Percentiles rank a stretch among this genome's conserved stretches.
Evolutionary conservation across 2,329 filamentous ascomycete genomes (phyloP).

Genomic region (Alternaria sp.): DNA sequence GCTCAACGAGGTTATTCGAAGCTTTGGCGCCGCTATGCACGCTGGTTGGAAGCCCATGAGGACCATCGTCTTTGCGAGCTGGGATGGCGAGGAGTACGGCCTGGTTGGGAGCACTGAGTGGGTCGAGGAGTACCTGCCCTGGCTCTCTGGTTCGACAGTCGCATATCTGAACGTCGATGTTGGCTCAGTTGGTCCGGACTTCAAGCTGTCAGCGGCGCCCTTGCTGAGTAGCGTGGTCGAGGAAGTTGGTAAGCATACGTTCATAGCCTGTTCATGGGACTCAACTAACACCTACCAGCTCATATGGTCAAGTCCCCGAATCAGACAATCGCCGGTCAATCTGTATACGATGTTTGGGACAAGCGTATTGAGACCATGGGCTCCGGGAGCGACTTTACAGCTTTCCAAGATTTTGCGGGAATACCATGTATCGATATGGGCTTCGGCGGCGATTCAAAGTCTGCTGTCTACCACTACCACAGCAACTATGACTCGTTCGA

Average conservation of each 20-base stretch:
- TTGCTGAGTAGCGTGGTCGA: conserved; percentile 77
- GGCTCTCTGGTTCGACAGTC: conserved; percentile 75
- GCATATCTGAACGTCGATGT: conserved; percentile 90
- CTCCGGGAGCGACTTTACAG: conserved; percentile 61
- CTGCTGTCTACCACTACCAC: conserved; percentile 77
- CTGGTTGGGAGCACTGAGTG: conserved; percentile 88
- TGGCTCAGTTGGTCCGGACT: conserved; percentile 70
- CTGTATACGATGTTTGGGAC: conserved; percentile 70
- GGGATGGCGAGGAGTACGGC: conserved; percentile 79
- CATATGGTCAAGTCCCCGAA: conserved; percentile 64
- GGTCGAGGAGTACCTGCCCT: conserved; percentile 88
- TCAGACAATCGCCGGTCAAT: conserved; percentile 74
- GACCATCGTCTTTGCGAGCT: conserved; percentile 85
- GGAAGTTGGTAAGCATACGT: conserved; percentile 61
- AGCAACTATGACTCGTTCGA: conserved; percentile 84
- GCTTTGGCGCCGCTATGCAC: conserved; percentile 74
- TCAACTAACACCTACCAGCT: conserved; percentile 33
- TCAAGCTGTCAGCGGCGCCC: conserved; percentile 73
- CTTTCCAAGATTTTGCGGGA: conserved; percentile 63
- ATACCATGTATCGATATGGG: conserved; percentile 60
- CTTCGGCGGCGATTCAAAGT: conserved; percentile 50
- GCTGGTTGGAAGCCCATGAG: conserved; percentile 84
- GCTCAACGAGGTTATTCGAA: conserved; percentile 78
- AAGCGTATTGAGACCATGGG: conserved; percentile 65
- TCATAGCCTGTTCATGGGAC: background rate